phyloP scores from a whole-genome alignment of 495 filamentous ascomycete genomes.

The Xylaria curta region DNA sequence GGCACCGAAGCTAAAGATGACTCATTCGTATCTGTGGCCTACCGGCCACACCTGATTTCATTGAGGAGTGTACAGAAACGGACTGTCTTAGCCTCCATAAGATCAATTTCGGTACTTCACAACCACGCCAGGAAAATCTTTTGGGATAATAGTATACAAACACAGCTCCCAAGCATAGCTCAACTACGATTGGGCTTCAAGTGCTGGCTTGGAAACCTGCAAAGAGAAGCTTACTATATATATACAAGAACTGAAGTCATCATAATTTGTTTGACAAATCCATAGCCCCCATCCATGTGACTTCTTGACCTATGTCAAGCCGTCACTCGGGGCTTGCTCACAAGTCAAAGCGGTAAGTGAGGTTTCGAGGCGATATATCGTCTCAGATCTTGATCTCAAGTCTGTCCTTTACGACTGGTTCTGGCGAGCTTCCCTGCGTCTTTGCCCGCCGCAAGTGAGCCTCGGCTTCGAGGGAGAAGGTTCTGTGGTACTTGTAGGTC shows the following conservation, averaged over 20 bases:
- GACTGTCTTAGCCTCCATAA: too few relatives aligned
- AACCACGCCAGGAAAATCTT: too few relatives aligned
- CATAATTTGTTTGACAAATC: neutral
- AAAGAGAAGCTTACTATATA: neutral
- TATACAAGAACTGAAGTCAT: conserved; percentile 18
- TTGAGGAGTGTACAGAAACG: too few relatives aligned
- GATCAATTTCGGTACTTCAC: too few relatives aligned
- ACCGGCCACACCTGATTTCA: too few relatives aligned
- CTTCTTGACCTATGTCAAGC: neutral
- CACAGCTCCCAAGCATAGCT: neutral
- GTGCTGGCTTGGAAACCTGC: neutral
- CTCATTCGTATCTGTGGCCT: too few relatives aligned
- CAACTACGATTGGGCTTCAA: neutral
- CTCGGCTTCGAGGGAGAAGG: conserved; percentile 5
- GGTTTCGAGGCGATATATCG: neutral
- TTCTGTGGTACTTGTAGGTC: conserved; percentile 8
- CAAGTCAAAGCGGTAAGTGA: neutral
- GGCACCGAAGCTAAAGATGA: too few relatives aligned
- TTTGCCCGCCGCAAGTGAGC: conserved; percentile 16
- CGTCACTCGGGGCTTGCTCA: neutral
- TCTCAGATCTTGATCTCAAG: neutral
- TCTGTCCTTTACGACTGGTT: neutral
- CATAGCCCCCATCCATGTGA: neutral
- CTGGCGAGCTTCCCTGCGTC: neutral
- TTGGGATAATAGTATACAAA: neutral